Percentiles rank a stretch among this genome's conserved stretches.
Conservation (phyloP, 164 flowering plant species). For the Umbilicus rupestris region DNA sequence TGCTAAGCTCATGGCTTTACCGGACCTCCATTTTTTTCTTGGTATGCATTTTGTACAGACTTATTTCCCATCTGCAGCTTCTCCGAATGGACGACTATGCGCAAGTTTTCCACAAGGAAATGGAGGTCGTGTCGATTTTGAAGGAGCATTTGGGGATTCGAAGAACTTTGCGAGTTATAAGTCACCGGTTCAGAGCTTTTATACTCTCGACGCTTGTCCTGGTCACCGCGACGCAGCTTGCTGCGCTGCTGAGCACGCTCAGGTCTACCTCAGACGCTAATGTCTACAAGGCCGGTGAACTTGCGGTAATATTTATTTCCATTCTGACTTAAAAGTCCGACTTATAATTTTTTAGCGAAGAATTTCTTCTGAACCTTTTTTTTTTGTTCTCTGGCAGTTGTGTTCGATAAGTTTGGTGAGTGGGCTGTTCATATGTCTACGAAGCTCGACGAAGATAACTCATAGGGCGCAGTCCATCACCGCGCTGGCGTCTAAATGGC, state of each 20-base stretch:
- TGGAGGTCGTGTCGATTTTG: slow-evolving; percentile 33
- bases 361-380: background rate
- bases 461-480: slow-evolving; percentile 82
- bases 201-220: slow-evolving; percentile 28
- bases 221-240: slow-evolving; percentile 45
- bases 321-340: background rate
- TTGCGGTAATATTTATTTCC: slow-evolving; percentile 35
- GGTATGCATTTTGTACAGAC: slow-evolving; percentile 43
- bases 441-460: slow-evolving; percentile 83
- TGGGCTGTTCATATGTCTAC: slow-evolving; percentile 46
- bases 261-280: slow-evolving; percentile 27
- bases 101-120: slow-evolving; percentile 31
- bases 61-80: slow-evolving; percentile 48
- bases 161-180: slow-evolving; percentile 54
- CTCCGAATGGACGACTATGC: slow-evolving; percentile 43
- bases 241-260: slow-evolving; percentile 29
- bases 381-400: slow-evolving; percentile 34
- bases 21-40: slow-evolving; percentile 41
- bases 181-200: slow-evolving; percentile 45
- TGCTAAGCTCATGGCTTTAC: slow-evolving; percentile 44
- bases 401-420: slow-evolving; percentile 65
- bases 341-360: background rate
- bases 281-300: slow-evolving; percentile 51
- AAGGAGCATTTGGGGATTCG: slow-evolving; percentile 48
- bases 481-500: slow-evolving; percentile 81